Percentiles rank a stretch among this genome's conserved stretches.
phyloP scores from a whole-genome alignment of 192 early-diverging fungal species.

The Rhizoclosmatium sp. region DNA sequence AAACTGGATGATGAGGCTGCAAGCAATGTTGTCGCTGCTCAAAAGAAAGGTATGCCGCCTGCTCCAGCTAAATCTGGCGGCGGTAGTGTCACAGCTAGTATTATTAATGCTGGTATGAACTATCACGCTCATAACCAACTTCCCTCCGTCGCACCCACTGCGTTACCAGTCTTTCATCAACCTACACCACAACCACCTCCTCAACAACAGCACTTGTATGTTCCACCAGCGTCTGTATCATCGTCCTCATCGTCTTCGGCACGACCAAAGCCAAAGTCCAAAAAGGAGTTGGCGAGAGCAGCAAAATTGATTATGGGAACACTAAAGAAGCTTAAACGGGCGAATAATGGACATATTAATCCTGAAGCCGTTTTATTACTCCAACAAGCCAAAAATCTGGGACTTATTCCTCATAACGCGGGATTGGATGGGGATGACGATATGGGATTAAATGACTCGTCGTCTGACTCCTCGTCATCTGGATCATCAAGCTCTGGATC shows the following conservation, averaged over 20 bases:
- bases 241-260: not conserved
- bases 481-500: not conserved
- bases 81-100: no score
- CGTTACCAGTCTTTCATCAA: not conserved
- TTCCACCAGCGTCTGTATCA: not conserved
- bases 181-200: not conserved
- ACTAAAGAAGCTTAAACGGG: constrained; percentile 26
- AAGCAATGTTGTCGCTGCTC: constrained; percentile 9
- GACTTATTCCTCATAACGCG: constrained; percentile 7
- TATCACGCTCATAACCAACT: not conserved
- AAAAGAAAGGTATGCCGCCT: not conserved
- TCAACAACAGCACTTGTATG: not conserved
- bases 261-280: constrained; percentile 24
- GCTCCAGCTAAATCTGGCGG: not conserved
- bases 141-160: not conserved
- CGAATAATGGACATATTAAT: constrained; percentile 12
- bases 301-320: constrained; percentile 31
- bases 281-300: constrained; percentile 10
- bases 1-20: constrained; percentile 29
- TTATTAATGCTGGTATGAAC: not conserved
- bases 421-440: constrained; percentile 28
- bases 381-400: constrained; percentile 29
- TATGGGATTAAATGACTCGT: not conserved
- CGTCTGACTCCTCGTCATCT: constrained; percentile 2
- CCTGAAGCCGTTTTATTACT: constrained; percentile 7